phyloP scores from a whole-genome alignment of 495 filamentous ascomycete genomes.

The Penicillium steckii region DNA sequence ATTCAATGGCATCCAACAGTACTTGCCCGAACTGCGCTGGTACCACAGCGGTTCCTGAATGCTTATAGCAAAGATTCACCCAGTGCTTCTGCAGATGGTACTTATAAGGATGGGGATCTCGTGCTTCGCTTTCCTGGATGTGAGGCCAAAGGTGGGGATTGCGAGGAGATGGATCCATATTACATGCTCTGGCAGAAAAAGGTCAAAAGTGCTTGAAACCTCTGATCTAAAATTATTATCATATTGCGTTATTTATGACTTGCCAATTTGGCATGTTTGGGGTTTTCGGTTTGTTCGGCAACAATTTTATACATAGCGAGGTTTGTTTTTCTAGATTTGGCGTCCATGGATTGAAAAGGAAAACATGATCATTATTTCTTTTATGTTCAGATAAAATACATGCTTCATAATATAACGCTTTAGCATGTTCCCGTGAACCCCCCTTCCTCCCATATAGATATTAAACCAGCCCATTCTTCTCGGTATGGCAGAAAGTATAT shows the following conservation, averaged over 20 bases:
- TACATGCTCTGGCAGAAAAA: constrained; percentile 48
- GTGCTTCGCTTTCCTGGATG: constrained; percentile 75
- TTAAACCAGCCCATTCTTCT: too few species aligned
- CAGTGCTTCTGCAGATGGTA: constrained; percentile 43
- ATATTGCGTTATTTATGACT: background rate
- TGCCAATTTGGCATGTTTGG: constrained; percentile 1
- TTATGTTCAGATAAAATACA: constrained; percentile 21
- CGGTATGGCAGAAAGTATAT: too few species aligned
- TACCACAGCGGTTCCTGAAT: constrained; percentile 81
- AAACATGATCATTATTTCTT: constrained; percentile 19
- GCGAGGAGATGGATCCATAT: constrained; percentile 66
- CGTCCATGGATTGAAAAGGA: constrained; percentile 14
- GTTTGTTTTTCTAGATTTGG: constrained; percentile 5
- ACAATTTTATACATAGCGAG: constrained; percentile 16
- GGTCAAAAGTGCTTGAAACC: constrained; percentile 16
- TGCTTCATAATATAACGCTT: constrained; percentile 8
- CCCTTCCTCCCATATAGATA: too few species aligned
- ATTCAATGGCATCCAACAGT: constrained; percentile 99
- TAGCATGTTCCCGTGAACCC: too few species aligned
- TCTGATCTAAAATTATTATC: background rate
- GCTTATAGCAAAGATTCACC: constrained; percentile 61
- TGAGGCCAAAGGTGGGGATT: constrained; percentile 55
- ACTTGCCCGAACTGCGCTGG: constrained; percentile 77
- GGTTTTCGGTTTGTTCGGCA: constrained; percentile 6
- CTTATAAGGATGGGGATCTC: constrained; percentile 77